A percentile compares a stretch with the other conserved stretches of the same genome.
Evolutionary conservation across 148 eudicot genomes (phyloP).

Genomic region (Amaranthus hypochondriacus): DNA sequence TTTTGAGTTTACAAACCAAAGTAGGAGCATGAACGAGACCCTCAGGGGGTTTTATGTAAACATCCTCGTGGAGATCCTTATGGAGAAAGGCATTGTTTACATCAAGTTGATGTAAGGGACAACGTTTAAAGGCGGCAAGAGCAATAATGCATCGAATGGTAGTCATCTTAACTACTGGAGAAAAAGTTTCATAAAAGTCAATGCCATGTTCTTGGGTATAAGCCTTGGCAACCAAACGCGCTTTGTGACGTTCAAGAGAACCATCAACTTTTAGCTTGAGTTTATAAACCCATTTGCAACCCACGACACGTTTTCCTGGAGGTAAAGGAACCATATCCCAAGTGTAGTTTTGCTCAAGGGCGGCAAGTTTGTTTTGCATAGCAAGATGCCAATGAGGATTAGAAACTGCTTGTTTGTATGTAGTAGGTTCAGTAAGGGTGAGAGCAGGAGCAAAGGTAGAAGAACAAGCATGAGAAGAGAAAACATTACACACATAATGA

Average conservation of each 20-base stretch:
- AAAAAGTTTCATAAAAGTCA: no score
- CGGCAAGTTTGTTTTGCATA: not conserved
- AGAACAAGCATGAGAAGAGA: not conserved
- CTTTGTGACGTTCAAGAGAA: no score
- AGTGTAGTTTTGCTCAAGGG: not conserved
- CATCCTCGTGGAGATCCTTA: not conserved
- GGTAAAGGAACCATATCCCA: not conserved
- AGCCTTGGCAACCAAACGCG: no score
- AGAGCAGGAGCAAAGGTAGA: no score
- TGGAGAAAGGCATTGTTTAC: not conserved
- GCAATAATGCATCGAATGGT: no score
- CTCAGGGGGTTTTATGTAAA: not conserved
- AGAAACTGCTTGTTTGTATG: not conserved
- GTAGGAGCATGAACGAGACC: not conserved
- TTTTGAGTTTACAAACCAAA: conserved; percentile 1
- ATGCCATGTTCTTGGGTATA: no score
- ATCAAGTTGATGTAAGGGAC: no score
- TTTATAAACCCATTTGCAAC: not conserved
- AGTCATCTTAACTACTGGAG: no score
- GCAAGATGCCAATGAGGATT: not conserved
- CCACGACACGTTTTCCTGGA: not conserved
- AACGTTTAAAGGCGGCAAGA: no score
- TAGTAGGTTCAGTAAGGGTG: not conserved
- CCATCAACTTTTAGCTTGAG: not conserved
- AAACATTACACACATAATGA: not conserved